A percentile compares a stretch with the other conserved stretches of the same genome.
phyloP scores from a whole-genome alignment of 2,329 filamentous ascomycete genomes.

The Monosporascus sp. region DNA sequence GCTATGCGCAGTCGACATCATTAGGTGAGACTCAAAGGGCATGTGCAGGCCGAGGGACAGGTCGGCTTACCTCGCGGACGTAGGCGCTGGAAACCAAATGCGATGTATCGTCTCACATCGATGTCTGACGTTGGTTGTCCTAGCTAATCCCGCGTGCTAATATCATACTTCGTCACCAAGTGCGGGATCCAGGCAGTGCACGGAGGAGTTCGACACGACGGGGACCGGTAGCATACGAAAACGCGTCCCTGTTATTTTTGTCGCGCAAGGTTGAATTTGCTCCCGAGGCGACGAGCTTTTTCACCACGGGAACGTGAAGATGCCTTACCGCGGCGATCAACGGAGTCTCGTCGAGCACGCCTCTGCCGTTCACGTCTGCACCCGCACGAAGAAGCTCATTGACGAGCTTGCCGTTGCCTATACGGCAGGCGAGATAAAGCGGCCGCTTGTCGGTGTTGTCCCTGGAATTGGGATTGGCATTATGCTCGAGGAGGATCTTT shows the following conservation, averaged over 20 bases:
- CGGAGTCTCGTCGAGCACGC: not conserved
- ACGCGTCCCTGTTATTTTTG: not conserved
- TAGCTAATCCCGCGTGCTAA: too few species aligned
- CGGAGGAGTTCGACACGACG: not conserved
- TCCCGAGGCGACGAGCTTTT: not conserved
- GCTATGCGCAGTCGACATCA: too few species aligned
- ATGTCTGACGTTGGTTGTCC: too few species aligned
- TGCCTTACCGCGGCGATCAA: not conserved
- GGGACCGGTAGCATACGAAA: not conserved
- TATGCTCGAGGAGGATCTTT: not conserved
- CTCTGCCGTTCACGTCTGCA: not conserved
- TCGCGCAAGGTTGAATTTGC: not conserved
- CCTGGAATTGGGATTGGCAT: not conserved
- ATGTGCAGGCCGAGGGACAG: too few species aligned
- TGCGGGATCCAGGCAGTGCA: not conserved
- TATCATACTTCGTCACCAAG: not conserved
- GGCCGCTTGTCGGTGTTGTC: conserved; percentile 1
- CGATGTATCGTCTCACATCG: too few species aligned
- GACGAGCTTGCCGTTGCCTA: not conserved
- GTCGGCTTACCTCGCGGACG: too few species aligned
- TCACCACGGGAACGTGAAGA: not conserved
- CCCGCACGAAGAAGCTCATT: not conserved
- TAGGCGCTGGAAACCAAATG: too few species aligned
- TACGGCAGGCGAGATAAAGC: not conserved
- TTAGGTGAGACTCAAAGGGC: too few species aligned